These are phyloP conservation scores for Phytophthora foliorum DNA, from an alignment of 352 stramenopile species.

Conservation along the genomic window DNA sequence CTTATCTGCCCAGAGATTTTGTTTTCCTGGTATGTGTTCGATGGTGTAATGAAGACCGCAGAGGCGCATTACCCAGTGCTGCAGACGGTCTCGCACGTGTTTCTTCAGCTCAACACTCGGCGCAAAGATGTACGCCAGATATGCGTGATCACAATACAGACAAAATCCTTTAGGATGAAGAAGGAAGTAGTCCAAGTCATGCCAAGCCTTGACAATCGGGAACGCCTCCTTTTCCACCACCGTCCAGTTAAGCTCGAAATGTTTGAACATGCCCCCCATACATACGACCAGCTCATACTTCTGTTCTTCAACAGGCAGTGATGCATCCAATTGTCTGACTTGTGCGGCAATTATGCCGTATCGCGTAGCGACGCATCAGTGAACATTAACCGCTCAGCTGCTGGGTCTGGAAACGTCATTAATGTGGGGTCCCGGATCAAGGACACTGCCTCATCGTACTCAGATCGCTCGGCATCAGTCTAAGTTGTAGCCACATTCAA, in stretches of 20 bases:
- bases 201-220: not conserved
- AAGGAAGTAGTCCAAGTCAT: not conserved
- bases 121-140: not conserved
- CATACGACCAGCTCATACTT: not conserved
- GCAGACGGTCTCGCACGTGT: not conserved
- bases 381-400: not conserved
- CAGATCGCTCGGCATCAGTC: not conserved
- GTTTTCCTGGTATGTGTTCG: not conserved
- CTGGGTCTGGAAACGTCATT: not conserved
- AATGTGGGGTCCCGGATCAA: not conserved
- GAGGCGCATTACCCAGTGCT: not conserved
- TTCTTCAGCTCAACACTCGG: not conserved
- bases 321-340: not conserved
- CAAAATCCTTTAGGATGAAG: not conserved
- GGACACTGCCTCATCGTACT: not conserved
- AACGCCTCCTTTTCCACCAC: not conserved
- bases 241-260: not conserved
- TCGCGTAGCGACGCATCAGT: not conserved
- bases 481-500: not conserved
- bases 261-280: slow-evolving; percentile 1
- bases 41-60: not conserved
- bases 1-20: not conserved
- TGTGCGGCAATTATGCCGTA: not conserved
- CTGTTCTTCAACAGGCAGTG: not conserved
- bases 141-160: not conserved